phyloP scores from a whole-genome alignment of 2,329 filamentous ascomycete genomes.

The Ramularia collo-cygni region DNA sequence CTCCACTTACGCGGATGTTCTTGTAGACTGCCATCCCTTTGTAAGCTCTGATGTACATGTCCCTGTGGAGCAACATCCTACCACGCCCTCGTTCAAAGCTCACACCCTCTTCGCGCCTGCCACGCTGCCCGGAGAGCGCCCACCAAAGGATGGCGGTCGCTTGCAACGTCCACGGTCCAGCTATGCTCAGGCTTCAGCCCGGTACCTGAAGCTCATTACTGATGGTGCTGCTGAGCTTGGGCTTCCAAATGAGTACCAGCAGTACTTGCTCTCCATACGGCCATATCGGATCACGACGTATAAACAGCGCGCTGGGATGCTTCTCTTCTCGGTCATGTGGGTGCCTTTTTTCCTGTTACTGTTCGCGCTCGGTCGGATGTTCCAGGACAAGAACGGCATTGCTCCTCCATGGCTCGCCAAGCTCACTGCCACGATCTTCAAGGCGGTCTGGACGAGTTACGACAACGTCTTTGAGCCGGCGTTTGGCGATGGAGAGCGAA shows the following conservation, averaged over 20 bases:
- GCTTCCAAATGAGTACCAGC: slow-evolving; percentile 71
- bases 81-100: slow-evolving; percentile 64
- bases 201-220: slow-evolving; percentile 75
- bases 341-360: slow-evolving; percentile 51
- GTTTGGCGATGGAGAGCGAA: slow-evolving; percentile 84
- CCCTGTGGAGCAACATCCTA: slow-evolving; percentile 58
- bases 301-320: slow-evolving; percentile 59
- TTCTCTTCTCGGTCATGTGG: slow-evolving; percentile 56
- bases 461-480: slow-evolving; percentile 55
- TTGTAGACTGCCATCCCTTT: slow-evolving; percentile 70
- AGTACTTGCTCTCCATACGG: slow-evolving; percentile 62
- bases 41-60: slow-evolving; percentile 44
- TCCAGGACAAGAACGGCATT: slow-evolving; percentile 60
- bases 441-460: slow-evolving; percentile 57
- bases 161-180: slow-evolving; percentile 57
- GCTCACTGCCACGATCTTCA: slow-evolving; percentile 48
- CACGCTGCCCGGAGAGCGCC: slow-evolving; percentile 22
- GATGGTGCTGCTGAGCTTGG: slow-evolving; percentile 72
- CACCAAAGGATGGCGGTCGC: slow-evolving; percentile 32
- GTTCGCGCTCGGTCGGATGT: slow-evolving; percentile 41
- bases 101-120: slow-evolving; percentile 73
- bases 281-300: slow-evolving; percentile 63
- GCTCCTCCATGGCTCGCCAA: slow-evolving; percentile 60
- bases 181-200: slow-evolving; percentile 74
- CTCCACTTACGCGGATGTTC: slow-evolving; percentile 72